A percentile compares a stretch with the other conserved stretches of the same genome.
Conservation (phyloP, 495 filamentous ascomycete genomes). For the Penicillium taxi region DNA sequence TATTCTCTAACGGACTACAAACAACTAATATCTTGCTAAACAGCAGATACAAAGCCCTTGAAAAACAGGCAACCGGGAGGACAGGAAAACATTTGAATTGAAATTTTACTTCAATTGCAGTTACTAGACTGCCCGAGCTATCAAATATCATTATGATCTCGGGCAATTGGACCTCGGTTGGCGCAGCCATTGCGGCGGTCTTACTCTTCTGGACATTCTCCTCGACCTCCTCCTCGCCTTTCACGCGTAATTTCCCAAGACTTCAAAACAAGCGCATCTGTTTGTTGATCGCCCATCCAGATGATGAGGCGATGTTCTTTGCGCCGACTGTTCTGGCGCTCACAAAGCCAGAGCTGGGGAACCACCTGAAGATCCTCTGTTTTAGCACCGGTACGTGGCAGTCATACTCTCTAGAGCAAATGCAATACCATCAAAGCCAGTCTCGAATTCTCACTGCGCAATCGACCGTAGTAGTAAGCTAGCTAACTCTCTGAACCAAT, state of each 20-base stretch:
- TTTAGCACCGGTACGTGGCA: conserved; percentile 62
- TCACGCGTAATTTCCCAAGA: conserved; percentile 56
- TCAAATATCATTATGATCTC: conserved; percentile 11
- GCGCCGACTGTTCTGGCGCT: conserved; percentile 77
- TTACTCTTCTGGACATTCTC: conserved; percentile 42
- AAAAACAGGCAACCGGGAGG: no score
- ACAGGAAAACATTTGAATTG: no score
- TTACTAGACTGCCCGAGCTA: background rate
- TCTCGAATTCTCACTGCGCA: no score
- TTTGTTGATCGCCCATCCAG: conserved; percentile 90
- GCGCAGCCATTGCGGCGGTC: conserved; percentile 26
- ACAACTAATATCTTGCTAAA: background rate
- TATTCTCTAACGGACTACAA: background rate
- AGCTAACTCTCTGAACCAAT: conserved; percentile 1
- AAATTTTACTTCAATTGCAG: no score
- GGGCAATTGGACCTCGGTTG: conserved; percentile 24
- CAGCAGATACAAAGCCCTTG: no score
- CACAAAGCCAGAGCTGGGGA: conserved; percentile 64
- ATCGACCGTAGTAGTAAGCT: no score
- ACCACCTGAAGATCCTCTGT: conserved; percentile 90
- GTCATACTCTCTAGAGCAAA: background rate
- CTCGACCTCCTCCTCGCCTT: conserved; percentile 52
- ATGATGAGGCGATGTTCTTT: conserved; percentile 99
- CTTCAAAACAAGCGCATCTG: conserved; percentile 74
- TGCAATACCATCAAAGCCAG: no score